Base-by-base conservation (phyloP, 2,329 filamentous ascomycete genomes). In the Cercospora canescens region DNA sequence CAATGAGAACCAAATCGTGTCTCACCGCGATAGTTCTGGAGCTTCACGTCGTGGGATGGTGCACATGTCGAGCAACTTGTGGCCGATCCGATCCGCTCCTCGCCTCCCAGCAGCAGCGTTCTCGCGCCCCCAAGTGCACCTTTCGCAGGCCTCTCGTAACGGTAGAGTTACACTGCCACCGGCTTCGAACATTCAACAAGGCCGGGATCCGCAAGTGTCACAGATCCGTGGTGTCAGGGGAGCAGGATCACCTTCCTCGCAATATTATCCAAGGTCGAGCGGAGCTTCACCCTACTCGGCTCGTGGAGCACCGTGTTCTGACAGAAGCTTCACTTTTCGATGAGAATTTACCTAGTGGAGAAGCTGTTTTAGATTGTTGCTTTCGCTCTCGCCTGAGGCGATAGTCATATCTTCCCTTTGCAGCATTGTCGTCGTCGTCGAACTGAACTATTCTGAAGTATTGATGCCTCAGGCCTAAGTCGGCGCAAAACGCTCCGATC, bases 221-320 rank as follows among this genome's bases (percentile, higher is more conserved):
- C 67, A 65, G 21, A 72, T 76, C 14, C 71, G 63, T 30, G 75
- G 75, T 12, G 67, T 74, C 1, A 70, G 72, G 34, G 72, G 71
- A 18, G 66, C 67, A 8, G 67, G 63, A 24, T 64, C 72, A 4
- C 21, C 34, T 18, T 18, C 60, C 18, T 55, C 48, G 7, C 14
- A 34, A 18, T 21, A 39, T 14, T 28, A 41, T 39, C 34, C 45
- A 35, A 45, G 32, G 48, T 24, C 21, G 34, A 30, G 48, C 28
- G 35, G 32, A 18, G 35, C 35, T n/a, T 24, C 59, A 30, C 30
- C 60, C n/a, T 41, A 55, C 35, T 41, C 60, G 24, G 26, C 21
- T 12, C 60, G 60, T 28, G 60, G 60, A 1, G 28, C 45, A 30
- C 32, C 37, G 45, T 54, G 54, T 21, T 54, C 48, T 18, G 45